A percentile compares a stretch with the other conserved stretches of the same genome.
Conservation (phyloP, 2,329 filamentous ascomycete species). For the Colletotrichum coccodes region DNA sequence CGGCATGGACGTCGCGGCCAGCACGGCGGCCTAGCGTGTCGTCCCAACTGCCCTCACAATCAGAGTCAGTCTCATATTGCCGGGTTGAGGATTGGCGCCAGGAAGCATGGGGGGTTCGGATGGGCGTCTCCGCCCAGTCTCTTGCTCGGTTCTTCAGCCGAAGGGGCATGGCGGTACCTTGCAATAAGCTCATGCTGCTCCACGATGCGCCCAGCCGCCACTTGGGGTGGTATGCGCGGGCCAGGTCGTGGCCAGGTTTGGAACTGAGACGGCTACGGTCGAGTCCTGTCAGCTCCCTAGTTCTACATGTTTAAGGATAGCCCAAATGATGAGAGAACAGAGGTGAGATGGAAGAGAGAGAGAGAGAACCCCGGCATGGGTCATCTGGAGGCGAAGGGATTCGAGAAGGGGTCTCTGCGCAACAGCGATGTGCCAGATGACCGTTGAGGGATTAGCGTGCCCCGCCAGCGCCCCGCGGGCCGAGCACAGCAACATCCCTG, state of each 20-base stretch:
- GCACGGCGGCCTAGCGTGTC: slow-evolving; percentile 2
- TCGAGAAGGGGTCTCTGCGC: slow-evolving; percentile 3
- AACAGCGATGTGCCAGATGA: slow-evolving; percentile 7
- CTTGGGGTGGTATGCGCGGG: not conserved
- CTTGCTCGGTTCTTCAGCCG: not conserved
- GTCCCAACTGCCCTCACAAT: slow-evolving; percentile 22
- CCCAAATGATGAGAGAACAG: not conserved
- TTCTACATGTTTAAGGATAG: not conserved
- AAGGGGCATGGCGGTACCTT: slow-evolving; percentile 4
- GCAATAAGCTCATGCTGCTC: slow-evolving; percentile 13
- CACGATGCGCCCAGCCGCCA: slow-evolving; percentile 6
- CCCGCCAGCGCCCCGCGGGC: not conserved
- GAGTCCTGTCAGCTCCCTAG: not conserved
- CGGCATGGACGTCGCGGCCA: slow-evolving; percentile 27
- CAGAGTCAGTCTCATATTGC: slow-evolving; percentile 19
- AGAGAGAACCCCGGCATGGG: not conserved
- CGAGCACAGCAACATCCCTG: not conserved
- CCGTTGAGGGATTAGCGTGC: slow-evolving; percentile 7
- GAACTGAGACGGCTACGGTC: not conserved
- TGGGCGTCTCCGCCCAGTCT: not conserved
- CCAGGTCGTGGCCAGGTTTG: too few relatives aligned
- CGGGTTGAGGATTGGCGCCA: slow-evolving; percentile 16
- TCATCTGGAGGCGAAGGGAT: slow-evolving; percentile 18
- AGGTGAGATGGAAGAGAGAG: not conserved
- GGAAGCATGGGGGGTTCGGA: slow-evolving; percentile 13